Base-by-base conservation (phyloP, 176 grass and related monocot species). In the Canna indica region DNA sequence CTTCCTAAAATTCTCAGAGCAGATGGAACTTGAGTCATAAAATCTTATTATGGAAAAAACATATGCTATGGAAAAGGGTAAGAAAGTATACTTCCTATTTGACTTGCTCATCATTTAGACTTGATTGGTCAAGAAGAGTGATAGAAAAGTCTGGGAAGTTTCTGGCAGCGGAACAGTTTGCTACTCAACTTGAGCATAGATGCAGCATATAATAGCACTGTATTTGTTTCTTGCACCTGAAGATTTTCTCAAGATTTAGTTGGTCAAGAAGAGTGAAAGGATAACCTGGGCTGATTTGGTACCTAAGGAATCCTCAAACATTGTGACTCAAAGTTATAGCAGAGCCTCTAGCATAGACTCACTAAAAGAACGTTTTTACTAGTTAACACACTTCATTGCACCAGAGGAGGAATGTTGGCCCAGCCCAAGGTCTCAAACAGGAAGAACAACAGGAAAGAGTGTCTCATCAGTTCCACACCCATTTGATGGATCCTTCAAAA, bases 1-100 rank as follows among this genome's bases (percentile, higher is more conserved):
- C 29, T 80, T 85, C 70, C 62, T 85, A 28, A 89, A 64, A 41
- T 89, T 79, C 78, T 68, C 85, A 35, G 48, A 65, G 44, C 56
- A 68, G 57, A 73, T 16, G 47, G 68, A 79, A 61, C 57, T 85
- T 54, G 76, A 89, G 47, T 67, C 77, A 62, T 68, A 79, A 60
- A 67, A 77, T 52, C 76, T 76, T 59, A 77, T 77, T 67, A 27
- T n/a, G n/a, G n/a, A 20, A 69, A 71, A 87, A 77, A 77, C 81
- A 80, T 46, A 74, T 70, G 64, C 80, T 83, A 46, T 61, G 26
- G 29, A 88, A 88, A 71, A 64, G 77, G 39, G 69, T 74, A 75
- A n/a, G n/a, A n/a, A n/a, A n/a, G n/a, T n/a, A n/a, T n/a, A n/a
- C n/a, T n/a, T n/a, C n/a, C n/a, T n/a, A n/a, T n/a, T n/a, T n/a